Conservation (phyloP, 2,329 filamentous ascomycete species). For the Chaetomiaceae sp. region DNA sequence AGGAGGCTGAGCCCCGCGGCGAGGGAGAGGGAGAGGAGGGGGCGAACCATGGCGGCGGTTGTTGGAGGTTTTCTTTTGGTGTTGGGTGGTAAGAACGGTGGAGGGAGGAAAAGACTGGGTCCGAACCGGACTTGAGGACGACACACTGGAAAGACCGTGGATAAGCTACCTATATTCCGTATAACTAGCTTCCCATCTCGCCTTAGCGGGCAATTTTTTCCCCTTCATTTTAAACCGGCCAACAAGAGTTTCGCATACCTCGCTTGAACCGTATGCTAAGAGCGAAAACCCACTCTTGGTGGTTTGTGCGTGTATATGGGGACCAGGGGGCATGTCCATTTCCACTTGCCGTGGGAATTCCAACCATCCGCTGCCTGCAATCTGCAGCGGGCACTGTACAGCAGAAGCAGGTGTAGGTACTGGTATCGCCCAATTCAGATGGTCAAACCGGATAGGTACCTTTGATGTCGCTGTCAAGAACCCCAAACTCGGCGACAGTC, state of each 20-base stretch:
- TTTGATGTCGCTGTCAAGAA: too few species aligned
- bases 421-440: too few species aligned
- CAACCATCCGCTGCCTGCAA: too few species aligned
- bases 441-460: neutral
- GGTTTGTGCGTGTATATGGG: neutral
- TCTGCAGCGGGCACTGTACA: too few species aligned
- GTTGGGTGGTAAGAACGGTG: neutral
- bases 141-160: neutral
- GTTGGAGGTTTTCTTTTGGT: neutral
- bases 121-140: neutral
- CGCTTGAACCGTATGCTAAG: neutral
- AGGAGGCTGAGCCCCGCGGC: neutral
- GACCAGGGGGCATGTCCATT: too few species aligned
- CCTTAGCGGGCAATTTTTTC: neutral
- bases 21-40: conserved; percentile 3
- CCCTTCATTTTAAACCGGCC: neutral
- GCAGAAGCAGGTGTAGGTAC: too few species aligned
- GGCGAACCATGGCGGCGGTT: conserved; percentile 3
- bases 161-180: too few species aligned
- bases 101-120: neutral
- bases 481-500: too few species aligned
- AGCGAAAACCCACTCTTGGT: neutral
- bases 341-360: too few species aligned
- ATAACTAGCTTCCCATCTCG: neutral
- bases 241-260: neutral